Base-by-base conservation (phyloP, 2,329 filamentous ascomycete species). In the Hypoxylon sp. region DNA sequence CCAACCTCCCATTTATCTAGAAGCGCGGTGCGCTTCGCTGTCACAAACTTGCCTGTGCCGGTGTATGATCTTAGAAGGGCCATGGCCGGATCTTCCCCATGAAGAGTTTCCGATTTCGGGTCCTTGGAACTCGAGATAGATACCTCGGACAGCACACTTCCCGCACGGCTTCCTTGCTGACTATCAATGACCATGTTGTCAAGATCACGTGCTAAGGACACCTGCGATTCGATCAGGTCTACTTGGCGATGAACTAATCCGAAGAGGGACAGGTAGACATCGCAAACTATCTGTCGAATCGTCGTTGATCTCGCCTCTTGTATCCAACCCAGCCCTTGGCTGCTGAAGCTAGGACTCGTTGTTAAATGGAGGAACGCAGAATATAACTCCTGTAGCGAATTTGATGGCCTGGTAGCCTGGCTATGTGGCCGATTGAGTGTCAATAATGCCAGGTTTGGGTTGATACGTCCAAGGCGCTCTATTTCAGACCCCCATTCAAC, bases 1-100 rank as follows among this genome's bases (percentile, higher is more conserved):
- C 75, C 77, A 3, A 76, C 40, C 46, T 71, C 64, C 78, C 78
- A 79, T 35, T 77, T 75, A 11, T 77, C 71, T 6, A 77, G 55
- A 11, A 78, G 74, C 55, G 68, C 70, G 6, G 69, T 70, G 5
- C 64, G 67, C 56, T 76, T 77, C 7, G 64, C 46, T 6, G 71
- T 64, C 11, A 75, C 68, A 40, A 70, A 76, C 27, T 70, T 74
- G 6, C 77, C 77, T 2, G 72, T 76, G 17, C 76, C 77, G 0
- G 77, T 79, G 57, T 78, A 77, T 25, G 74, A 65, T 55, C 74
- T 72, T n/a, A 79, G 44, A 31, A 79, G 71, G 25, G 68, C 25
- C 70, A 78, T 76, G 5, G 75, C 73, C 13, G 71, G 62, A 53
- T 79, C 77, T 58, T 78, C 77, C 8, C 54, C 64, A 7, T 71